Evolutionary conservation across 1,284 basidiomycete species (phyloP), one percentile per base, ranked within the genome.

Genomic region (Cryptococcus sp.): DNA sequence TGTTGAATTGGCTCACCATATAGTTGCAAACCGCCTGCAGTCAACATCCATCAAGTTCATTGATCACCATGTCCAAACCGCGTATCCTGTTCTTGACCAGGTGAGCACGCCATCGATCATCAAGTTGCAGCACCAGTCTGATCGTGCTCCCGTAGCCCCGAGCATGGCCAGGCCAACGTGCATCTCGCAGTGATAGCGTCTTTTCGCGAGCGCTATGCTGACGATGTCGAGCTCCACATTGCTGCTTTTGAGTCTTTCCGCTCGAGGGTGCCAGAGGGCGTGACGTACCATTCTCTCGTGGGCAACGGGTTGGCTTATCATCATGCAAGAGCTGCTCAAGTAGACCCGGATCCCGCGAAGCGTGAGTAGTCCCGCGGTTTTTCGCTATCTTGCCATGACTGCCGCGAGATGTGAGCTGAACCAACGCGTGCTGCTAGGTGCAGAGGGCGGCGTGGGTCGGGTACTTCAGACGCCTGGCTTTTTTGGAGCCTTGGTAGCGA

Each of bases 81-180:
- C 52, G 19, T 45, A 25, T 58, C 13, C 41, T 58, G 5, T 58
- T 58, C 20, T 38, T 58, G 17, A 58, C 56, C 20, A 23, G 42
- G 56, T 53, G 30, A 49, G 56, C 40, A 11, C 42, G 50, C 23
- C 41, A 7, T 27, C 16, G 27, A 5, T 52, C 38, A 22, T 2
- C 15, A 15, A 3, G 38, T 43, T 43, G 2, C 50, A 25, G 13
- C 13, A 20, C 13, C 40, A 6, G 25, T n/a, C 40, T 19, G 19
- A n/a, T 3, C 40, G 11, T 52, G 5, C 15, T 13, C 16, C 16
- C 8, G 19, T 47, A 66, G 64, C 22, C 52, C 61, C 20, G 66
- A 68, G 53, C 55, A 55, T 15, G 67, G 67, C 38, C 63, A 66
- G 41, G 53, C 61, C 50, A 66, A 66, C 41, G 54, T 58, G 0